Base-by-base conservation (phyloP, 2,329 filamentous ascomycete genomes). In the Ophiostoma ips region DNA sequence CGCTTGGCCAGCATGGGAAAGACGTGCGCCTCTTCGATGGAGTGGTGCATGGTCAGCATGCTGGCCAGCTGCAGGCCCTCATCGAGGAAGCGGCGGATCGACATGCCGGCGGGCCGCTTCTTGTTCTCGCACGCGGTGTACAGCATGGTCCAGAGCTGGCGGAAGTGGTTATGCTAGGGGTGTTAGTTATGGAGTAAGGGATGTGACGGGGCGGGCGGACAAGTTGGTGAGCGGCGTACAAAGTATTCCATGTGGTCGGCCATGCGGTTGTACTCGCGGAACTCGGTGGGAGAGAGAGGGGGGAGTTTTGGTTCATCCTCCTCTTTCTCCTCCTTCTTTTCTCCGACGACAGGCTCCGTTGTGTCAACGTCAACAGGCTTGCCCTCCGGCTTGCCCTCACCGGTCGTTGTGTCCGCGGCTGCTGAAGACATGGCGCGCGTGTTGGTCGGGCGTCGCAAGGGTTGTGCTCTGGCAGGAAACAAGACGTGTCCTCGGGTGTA, bases 1-100 rank as follows among this genome's bases (percentile, higher is more conserved):
- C 79, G 81, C 58, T 69, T 70, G 12, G 84, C 87, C 2, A 95
- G 74, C 1, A 81, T 61, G 1, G 88, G 89, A 64, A 94, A 95
- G 37, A 95, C 71, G 62, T 87, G 77, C 30, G 71, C 67, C 65
- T 95, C 88, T 64, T 95, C 89, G 59, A 94, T 90, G 51, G 68
- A 70, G 68, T 95, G 89, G 67, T 95, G 88, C 51, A 76, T 66
- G 10, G 77, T 75, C n/a, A 95, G 77, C 52, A 83, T 75, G 15
- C 73, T 71, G 56, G 77, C 74, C 62, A 95, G 87, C 46, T 79
- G 68, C n/a, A 86, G 69, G 31, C 82, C 85, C 24, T 73, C 69
- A 57, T 70, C 63, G 57, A 94, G 68, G 64, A 92, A 87, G 55
- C 83, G 73, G 28, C 75, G 73, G 13, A 87, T 73, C 0, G 81